phyloP scores from a whole-genome alignment of 306 rosid genomes.

The Chamaecrista fasciculata region DNA sequence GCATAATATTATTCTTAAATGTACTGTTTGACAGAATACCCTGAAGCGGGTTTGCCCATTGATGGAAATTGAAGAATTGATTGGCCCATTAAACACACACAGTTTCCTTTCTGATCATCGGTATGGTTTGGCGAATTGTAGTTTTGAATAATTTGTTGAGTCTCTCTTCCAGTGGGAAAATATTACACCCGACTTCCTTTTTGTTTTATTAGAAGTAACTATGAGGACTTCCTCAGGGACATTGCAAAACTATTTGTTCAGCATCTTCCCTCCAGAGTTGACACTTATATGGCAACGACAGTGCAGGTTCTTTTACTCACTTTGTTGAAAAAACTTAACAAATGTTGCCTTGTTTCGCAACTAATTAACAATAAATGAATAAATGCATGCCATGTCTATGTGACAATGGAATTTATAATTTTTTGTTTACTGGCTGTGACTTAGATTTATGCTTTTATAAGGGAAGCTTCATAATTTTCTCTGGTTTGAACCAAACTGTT shows the following conservation, averaged over 20 bases:
- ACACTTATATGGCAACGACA: conserved; percentile 73
- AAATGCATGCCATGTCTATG: neutral
- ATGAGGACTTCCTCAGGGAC: conserved; percentile 78
- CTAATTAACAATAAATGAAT: conserved; percentile 4
- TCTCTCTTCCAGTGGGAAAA: conserved; percentile 4
- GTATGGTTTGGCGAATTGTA: conserved; percentile 39
- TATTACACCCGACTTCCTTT: conserved; percentile 15
- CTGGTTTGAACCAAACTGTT: neutral
- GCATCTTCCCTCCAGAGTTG: conserved; percentile 77
- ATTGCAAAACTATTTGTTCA: conserved; percentile 70
- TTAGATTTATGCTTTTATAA: neutral
- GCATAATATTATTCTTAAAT: conserved; percentile 20
- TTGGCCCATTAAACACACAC: conserved; percentile 51
- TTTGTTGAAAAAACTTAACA: neutral
- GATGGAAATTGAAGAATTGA: conserved; percentile 65
- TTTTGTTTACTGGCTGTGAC: neutral
- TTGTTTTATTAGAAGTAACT: conserved; percentile 64
- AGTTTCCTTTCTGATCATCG: conserved; percentile 85
- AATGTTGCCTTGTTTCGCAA: neutral
- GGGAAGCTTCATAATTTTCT: conserved; percentile 11
- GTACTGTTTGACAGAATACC: conserved; percentile 50
- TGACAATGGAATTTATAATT: neutral
- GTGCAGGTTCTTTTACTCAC: conserved; percentile 56
- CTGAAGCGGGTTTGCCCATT: conserved; percentile 64
- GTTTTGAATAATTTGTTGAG: conserved; percentile 23